Evolutionary conservation across 2,329 filamentous ascomycete genomes (phyloP).

Genomic region (Paecilomyces fulvus): DNA sequence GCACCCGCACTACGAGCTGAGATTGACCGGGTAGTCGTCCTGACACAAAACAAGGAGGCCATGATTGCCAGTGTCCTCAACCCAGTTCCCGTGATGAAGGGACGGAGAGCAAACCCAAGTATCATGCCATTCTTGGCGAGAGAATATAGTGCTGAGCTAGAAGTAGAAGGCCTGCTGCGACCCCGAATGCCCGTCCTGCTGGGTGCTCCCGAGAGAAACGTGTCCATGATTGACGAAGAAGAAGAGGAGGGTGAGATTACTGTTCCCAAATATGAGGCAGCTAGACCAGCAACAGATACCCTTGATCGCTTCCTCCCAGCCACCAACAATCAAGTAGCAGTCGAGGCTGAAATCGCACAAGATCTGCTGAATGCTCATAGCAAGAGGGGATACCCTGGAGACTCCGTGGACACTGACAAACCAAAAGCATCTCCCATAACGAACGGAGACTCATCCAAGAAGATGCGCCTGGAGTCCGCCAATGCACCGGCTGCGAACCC

Average conservation of each 20-base stretch:
- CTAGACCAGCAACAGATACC: slow-evolving; percentile 2
- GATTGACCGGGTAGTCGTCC: slow-evolving; percentile 72
- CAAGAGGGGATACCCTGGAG: neutral
- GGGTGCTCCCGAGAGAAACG: slow-evolving; percentile 16
- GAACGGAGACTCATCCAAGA: neutral
- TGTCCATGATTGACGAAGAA: slow-evolving; percentile 15
- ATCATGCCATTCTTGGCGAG: slow-evolving; percentile 71
- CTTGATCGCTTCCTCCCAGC: neutral
- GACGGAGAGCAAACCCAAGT: slow-evolving; percentile 56
- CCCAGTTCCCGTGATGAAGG: slow-evolving; percentile 57
- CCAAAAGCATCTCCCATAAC: neutral
- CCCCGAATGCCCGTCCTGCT: slow-evolving; percentile 43
- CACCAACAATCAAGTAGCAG: neutral
- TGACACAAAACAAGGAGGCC: slow-evolving; percentile 59
- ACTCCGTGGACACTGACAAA: neutral
- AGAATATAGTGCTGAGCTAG: slow-evolving; percentile 53
- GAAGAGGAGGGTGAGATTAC: slow-evolving; percentile 17
- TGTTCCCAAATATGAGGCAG: slow-evolving; percentile 6
- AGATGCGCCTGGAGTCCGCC: neutral
- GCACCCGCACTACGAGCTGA: slow-evolving; percentile 64
- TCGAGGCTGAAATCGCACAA: neutral
- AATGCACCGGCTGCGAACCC: neutral
- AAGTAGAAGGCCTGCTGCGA: slow-evolving; percentile 61
- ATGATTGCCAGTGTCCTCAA: slow-evolving; percentile 79
- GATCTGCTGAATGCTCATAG: neutral